phyloP scores from a whole-genome alignment of 1,139 yeast species.

The Geotrichum reessii region DNA sequence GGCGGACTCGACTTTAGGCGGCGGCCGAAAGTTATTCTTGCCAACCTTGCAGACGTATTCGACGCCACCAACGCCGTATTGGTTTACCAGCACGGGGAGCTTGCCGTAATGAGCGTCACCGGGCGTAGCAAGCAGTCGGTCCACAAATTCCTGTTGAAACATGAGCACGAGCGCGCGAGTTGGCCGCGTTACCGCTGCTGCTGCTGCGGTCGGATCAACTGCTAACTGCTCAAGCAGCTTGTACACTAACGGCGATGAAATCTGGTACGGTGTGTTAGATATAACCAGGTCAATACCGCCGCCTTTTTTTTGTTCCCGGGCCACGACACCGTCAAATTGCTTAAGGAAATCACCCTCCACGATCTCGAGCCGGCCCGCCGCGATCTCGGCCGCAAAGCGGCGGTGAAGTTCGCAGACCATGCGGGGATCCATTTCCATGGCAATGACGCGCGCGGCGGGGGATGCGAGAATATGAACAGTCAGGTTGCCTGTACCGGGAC shows the following conservation, averaged over 20 bases:
- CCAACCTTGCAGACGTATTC: conserved; percentile 98
- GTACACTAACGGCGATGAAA: conserved; percentile 92
- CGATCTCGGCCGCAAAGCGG: conserved; percentile 93
- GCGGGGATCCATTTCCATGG: conserved; percentile 97
- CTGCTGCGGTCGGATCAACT: background rate
- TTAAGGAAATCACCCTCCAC: conserved; percentile 93
- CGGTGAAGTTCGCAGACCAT: conserved; percentile 98
- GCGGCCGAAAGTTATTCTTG: conserved; percentile 91
- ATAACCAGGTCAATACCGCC: conserved; percentile 85
- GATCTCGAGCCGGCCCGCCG: conserved; percentile 82
- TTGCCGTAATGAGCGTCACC: conserved; percentile 91
- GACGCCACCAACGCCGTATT: conserved; percentile 84
- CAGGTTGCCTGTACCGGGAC: conserved; percentile 98
- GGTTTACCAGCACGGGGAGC: conserved; percentile 90
- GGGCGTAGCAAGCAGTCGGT: conserved; percentile 87
- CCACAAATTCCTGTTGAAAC: conserved; percentile 96
- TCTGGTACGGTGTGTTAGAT: conserved; percentile 95
- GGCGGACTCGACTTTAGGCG: conserved; percentile 95
- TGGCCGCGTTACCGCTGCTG: conserved; percentile 48
- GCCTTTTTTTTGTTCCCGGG: conserved; percentile 49
- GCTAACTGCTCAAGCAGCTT: conserved; percentile 55
- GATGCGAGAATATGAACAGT: conserved; percentile 80
- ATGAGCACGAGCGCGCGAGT: conserved; percentile 93
- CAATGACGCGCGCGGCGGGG: conserved; percentile 83
- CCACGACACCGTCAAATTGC: conserved; percentile 36